Evolutionary conservation across 2,329 filamentous ascomycete species (phyloP).

Genomic region (Monosporascus sp.): DNA sequence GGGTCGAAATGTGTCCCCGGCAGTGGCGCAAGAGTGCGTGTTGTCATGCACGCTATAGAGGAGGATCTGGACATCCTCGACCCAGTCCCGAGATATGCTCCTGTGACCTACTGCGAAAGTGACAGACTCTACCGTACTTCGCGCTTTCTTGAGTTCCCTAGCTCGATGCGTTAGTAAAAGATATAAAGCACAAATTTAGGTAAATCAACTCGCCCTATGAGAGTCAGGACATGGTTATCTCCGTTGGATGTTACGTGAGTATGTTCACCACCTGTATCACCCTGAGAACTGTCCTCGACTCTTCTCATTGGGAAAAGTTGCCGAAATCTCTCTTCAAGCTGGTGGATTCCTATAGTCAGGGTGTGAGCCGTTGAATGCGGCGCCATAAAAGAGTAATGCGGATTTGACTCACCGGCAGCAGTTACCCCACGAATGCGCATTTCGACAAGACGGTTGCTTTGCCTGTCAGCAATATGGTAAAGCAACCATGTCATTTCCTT

Average conservation of each 20-base stretch:
- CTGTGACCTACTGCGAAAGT: slow-evolving; percentile 5
- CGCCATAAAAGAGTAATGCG: too few species aligned
- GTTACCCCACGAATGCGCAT: slow-evolving; percentile 8
- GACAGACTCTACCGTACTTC: slow-evolving; percentile 9
- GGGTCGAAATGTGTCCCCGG: neutral
- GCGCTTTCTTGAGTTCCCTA: slow-evolving; percentile 11
- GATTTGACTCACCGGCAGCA: slow-evolving; percentile 2
- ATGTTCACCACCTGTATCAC: too few species aligned
- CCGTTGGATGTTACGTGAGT: too few species aligned
- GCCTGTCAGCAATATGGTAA: slow-evolving; percentile 6
- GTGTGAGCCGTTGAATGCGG: too few species aligned
- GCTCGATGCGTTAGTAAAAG: too few species aligned
- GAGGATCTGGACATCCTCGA: slow-evolving; percentile 3
- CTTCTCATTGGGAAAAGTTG: too few species aligned
- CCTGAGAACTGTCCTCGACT: too few species aligned
- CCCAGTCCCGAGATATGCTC: slow-evolving; percentile 6
- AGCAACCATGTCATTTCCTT: slow-evolving; percentile 7
- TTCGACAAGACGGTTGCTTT: slow-evolving; percentile 9
- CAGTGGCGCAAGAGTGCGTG: too few species aligned
- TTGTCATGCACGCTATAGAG: slow-evolving; percentile 3
- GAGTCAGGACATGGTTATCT: too few species aligned
- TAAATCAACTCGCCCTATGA: too few species aligned
- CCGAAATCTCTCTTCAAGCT: slow-evolving; percentile 9
- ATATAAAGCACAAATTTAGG: too few species aligned
- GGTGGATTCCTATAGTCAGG: slow-evolving; percentile 1